Evolutionary conservation across 164 flowering plant genomes (phyloP).

Genomic region (Protea cynaroides): DNA sequence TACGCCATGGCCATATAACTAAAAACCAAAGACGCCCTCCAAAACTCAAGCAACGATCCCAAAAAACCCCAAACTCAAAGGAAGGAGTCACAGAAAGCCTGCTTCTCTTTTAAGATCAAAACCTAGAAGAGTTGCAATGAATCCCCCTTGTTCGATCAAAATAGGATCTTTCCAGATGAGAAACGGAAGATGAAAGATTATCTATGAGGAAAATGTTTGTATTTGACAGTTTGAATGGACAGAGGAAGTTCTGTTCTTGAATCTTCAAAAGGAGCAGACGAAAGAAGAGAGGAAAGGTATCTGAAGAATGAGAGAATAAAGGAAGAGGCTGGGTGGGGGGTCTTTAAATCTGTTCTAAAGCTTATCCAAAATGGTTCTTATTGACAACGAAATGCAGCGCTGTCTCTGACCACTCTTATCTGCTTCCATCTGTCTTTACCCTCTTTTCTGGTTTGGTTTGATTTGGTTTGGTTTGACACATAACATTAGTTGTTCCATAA

Average conservation of each 20-base stretch:
- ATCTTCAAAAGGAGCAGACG: neutral
- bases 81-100: no score
- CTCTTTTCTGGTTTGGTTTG: neutral
- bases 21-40: neutral
- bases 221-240: neutral
- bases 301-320: neutral
- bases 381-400: neutral
- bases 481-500: neutral
- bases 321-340: no score
- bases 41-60: neutral
- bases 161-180: neutral
- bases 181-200: neutral
- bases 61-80: conserved; percentile 2
- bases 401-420: neutral
- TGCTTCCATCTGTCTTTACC: neutral
- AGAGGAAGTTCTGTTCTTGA: neutral
- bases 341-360: no score
- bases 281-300: conserved; percentile 3
- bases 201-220: neutral
- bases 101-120: neutral
- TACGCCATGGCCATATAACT: conserved; percentile 26
- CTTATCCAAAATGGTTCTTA: neutral
- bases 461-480: neutral
- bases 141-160: conserved; percentile 7
- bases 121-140: neutral